phyloP scores from a whole-genome alignment of 1,284 basidiomycete species.

The Pseudozyma tsukubaensis region DNA sequence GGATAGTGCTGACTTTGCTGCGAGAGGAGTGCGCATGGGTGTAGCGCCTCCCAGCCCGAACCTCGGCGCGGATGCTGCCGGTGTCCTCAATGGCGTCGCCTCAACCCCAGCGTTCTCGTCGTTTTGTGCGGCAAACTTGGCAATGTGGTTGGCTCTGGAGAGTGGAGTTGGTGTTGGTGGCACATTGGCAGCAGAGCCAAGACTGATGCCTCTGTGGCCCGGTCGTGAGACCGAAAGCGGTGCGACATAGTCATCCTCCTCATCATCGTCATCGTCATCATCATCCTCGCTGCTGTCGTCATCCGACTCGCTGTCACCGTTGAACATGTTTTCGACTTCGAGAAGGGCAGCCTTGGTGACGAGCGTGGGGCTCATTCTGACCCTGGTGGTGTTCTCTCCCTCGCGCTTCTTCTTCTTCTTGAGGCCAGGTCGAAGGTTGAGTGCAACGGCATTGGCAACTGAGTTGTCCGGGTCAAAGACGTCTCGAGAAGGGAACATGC shows the following conservation, averaged over 20 bases:
- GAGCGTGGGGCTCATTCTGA: slow-evolving; percentile 54
- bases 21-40: slow-evolving; percentile 46
- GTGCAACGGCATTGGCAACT: slow-evolving; percentile 46
- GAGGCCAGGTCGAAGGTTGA: slow-evolving; percentile 43
- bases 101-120: slow-evolving; percentile 55
- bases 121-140: slow-evolving; percentile 18
- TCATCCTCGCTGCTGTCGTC: slow-evolving; percentile 46
- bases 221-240: slow-evolving; percentile 22
- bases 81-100: slow-evolving; percentile 44
- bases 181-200: slow-evolving; percentile 41
- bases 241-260: slow-evolving; percentile 37
- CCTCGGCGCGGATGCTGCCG: slow-evolving; percentile 13
- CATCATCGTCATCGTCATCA: slow-evolving; percentile 40
- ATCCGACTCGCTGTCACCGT: slow-evolving; percentile 55
- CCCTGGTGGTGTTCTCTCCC: slow-evolving; percentile 34
- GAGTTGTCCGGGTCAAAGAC: slow-evolving; percentile 51
- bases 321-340: slow-evolving; percentile 66
- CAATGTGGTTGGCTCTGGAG: slow-evolving; percentile 20
- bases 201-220: slow-evolving; percentile 19
- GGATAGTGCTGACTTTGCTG: slow-evolving; percentile 19
- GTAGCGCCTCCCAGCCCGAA: slow-evolving; percentile 37
- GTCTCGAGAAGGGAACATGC: slow-evolving; percentile 41
- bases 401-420: slow-evolving; percentile 51
- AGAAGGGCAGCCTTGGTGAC: slow-evolving; percentile 61
- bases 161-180: slow-evolving; percentile 54